Percentiles rank a stretch among this genome's conserved stretches.
Conservation (phyloP, 495 filamentous ascomycete genomes). For the Podospora sp. region DNA sequence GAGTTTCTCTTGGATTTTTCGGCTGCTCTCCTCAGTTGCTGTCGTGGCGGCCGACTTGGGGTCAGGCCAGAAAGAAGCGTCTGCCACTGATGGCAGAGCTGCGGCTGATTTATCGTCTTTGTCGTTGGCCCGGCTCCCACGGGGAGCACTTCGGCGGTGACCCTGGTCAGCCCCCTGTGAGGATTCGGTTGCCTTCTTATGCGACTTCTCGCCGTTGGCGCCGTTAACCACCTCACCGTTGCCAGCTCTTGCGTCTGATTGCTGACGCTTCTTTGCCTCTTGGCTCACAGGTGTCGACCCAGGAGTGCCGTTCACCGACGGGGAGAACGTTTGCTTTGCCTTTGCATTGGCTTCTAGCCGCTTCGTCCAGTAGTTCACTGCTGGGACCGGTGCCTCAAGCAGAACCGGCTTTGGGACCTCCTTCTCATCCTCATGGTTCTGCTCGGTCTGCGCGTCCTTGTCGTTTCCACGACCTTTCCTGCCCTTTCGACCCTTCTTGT, state of each 20-base stretch:
- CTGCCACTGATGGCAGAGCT: slow-evolving; percentile 61
- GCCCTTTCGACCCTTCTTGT: slow-evolving; percentile 48
- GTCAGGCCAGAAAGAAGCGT: slow-evolving; percentile 82
- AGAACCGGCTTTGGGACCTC: slow-evolving; percentile 62
- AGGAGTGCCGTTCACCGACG: slow-evolving; percentile 9
- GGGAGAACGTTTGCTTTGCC: slow-evolving; percentile 53
- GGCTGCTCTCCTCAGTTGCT: slow-evolving; percentile 42
- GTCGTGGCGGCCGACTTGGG: slow-evolving; percentile 76
- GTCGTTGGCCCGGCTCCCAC: slow-evolving; percentile 51
- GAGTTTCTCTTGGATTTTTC: slow-evolving; percentile 50
- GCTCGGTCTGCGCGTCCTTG: slow-evolving; percentile 44
- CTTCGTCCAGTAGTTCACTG: slow-evolving; percentile 84
- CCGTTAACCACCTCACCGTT: slow-evolving; percentile 23
- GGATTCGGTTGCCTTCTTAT: slow-evolving; percentile 56
- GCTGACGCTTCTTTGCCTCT: slow-evolving; percentile 25
- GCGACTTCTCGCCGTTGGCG: slow-evolving; percentile 46
- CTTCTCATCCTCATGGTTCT: slow-evolving; percentile 51
- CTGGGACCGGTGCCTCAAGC: slow-evolving; percentile 77
- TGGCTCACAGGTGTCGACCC: slow-evolving; percentile 21
- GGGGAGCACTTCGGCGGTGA: slow-evolving; percentile 47
- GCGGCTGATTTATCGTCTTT: slow-evolving; percentile 49
- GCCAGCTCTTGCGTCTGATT: slow-evolving; percentile 26
- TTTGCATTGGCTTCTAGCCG: slow-evolving; percentile 69
- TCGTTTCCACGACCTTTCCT: slow-evolving; percentile 51
- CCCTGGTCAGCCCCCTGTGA: slow-evolving; percentile 47